phyloP scores from a whole-genome alignment of 1,284 basidiomycete species.

The Hemileia vastatrix region DNA sequence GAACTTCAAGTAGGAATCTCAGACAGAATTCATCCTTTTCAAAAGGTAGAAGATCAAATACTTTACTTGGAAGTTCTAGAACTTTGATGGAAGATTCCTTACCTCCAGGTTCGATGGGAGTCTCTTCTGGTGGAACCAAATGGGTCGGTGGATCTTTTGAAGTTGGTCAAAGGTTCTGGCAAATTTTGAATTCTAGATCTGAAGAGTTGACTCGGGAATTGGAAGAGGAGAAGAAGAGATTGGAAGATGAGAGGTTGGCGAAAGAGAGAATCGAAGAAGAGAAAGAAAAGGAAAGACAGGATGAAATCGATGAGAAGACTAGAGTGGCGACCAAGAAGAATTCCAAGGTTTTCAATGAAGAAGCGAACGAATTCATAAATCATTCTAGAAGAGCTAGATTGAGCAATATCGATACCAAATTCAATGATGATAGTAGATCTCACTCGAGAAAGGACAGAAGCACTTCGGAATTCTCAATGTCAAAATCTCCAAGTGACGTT shows the following conservation, averaged over 20 bases:
- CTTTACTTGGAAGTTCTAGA: background rate
- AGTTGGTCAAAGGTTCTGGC: conserved; percentile 34
- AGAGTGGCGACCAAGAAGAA: background rate
- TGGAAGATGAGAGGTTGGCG: conserved; percentile 5
- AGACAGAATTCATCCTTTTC: background rate
- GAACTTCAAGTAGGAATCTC: background rate
- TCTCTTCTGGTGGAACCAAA: conserved; percentile 37
- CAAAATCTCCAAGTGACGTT: background rate
- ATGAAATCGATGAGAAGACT: too few relatives aligned
- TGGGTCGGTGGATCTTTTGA: conserved; percentile 39
- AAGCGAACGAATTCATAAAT: background rate
- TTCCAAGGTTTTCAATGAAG: too few relatives aligned
- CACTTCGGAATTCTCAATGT: background rate
- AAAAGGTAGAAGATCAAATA: background rate
- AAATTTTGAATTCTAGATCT: conserved; percentile 29
- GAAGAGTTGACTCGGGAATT: conserved; percentile 10
- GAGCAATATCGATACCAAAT: background rate
- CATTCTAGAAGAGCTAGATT: background rate
- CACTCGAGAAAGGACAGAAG: background rate
- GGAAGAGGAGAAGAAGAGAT: background rate
- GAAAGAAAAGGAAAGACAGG: too few relatives aligned
- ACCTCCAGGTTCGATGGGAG: conserved; percentile 31
- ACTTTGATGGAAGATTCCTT: conserved; percentile 2
- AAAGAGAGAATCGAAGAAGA: too few relatives aligned
- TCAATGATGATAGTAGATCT: background rate